Percentiles rank a stretch among this genome's conserved stretches.
These are phyloP conservation scores for Intubia oerlemansii DNA, from an alignment of 2,329 filamentous ascomycete species.

Conservation along the genomic window DNA sequence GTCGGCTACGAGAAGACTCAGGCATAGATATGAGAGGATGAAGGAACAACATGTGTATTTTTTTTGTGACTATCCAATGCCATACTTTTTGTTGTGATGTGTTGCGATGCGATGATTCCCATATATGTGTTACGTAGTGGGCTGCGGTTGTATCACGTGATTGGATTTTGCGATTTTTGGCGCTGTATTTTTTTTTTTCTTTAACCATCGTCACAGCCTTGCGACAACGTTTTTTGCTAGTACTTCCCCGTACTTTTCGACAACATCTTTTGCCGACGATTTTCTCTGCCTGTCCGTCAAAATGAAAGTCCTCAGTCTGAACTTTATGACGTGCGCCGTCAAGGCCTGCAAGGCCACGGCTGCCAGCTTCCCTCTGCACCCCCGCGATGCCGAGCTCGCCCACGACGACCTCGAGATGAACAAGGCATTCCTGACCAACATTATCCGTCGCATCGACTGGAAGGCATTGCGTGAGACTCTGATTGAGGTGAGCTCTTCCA, in stretches of 20 bases:
- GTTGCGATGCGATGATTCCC: too few species aligned
- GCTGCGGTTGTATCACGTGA: too few species aligned
- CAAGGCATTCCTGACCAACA: constrained; percentile 58
- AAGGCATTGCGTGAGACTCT: constrained; percentile 53
- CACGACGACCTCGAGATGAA: constrained; percentile 68
- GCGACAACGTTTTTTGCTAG: neutral
- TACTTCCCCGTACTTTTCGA: too few species aligned
- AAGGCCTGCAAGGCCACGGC: constrained; percentile 77
- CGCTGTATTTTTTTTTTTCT: too few species aligned
- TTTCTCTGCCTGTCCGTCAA: too few species aligned
- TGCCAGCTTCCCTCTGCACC: constrained; percentile 74
- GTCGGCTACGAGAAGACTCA: constrained; percentile 22
- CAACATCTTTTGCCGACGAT: too few species aligned
- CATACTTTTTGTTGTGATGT: too few species aligned
- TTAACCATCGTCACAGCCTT: too few species aligned
- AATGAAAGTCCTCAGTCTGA: constrained; percentile 93
- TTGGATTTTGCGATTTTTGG: too few species aligned
- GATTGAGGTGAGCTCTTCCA: constrained; percentile 37
- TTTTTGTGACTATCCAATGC: too few species aligned
- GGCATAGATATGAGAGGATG: constrained; percentile 16
- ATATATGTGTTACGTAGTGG: too few species aligned
- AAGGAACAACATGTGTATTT: too few species aligned
- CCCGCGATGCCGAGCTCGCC: constrained; percentile 77
- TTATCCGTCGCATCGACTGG: constrained; percentile 82
- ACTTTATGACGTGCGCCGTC: constrained; percentile 90